phyloP scores from a whole-genome alignment of 371 early-diverging fungal species.

The Synchytrium microbalum region DNA sequence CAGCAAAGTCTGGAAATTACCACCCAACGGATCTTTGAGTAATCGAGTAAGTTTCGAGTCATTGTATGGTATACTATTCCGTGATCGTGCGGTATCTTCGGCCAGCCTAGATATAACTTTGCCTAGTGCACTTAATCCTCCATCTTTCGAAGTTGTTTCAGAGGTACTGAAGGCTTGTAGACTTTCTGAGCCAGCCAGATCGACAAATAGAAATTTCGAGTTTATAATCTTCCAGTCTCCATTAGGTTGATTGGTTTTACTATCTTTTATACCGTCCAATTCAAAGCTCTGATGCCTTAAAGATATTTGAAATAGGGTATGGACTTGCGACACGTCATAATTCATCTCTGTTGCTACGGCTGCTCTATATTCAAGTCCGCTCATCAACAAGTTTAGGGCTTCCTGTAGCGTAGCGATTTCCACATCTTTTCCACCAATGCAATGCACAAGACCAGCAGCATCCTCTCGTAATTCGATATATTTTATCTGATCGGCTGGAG shows the following conservation, averaged over 20 bases:
- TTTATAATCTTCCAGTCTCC: neutral
- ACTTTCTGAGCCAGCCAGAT: slow-evolving; percentile 99
- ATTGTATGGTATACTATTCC: neutral
- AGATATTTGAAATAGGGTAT: slow-evolving; percentile 60
- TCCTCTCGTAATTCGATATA: slow-evolving; percentile 82
- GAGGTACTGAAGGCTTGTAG: slow-evolving; percentile 90
- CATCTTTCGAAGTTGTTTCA: slow-evolving; percentile 86
- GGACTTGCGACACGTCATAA: no score
- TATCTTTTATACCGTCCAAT: no score
- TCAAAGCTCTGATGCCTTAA: no score
- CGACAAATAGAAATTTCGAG: slow-evolving; percentile 98
- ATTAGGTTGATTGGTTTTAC: no score
- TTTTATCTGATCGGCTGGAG: no score
- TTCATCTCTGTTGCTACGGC: no score
- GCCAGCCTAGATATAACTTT: slow-evolving; percentile 99
- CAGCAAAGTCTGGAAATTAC: neutral
- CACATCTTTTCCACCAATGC: slow-evolving; percentile 84
- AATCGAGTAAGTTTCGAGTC: neutral
- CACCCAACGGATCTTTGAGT: slow-evolving; percentile 3
- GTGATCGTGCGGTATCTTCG: slow-evolving; percentile 50
- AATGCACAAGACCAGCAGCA: slow-evolving; percentile 75
- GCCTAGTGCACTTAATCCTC: slow-evolving; percentile 96
- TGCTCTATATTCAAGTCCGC: no score
- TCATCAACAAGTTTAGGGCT: no score
- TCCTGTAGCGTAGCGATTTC: slow-evolving; percentile 65